phyloP scores from a whole-genome alignment of 192 early-diverging fungal genomes.

The Globomyces pollinis-pini region DNA sequence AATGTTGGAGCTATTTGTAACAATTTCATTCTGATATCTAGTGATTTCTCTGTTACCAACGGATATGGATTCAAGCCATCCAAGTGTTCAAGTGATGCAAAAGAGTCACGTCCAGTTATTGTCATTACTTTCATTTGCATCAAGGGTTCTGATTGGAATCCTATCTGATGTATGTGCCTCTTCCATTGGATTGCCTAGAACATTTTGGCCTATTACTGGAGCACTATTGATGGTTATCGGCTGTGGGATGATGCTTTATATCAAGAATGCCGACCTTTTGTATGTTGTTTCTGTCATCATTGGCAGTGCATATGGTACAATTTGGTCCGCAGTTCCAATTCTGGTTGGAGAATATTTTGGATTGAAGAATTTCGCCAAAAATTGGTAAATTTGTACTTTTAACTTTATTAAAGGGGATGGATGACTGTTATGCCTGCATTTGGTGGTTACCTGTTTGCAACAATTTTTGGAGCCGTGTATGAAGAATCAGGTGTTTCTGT shows the following conservation, averaged over 20 bases:
- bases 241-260: background rate
- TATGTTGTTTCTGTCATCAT: constrained; percentile 9
- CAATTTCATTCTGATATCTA: background rate
- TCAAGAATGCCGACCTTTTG: background rate
- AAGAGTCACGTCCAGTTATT: constrained; percentile 5
- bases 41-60: constrained; percentile 8
- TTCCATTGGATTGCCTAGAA: background rate
- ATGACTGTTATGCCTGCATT: constrained; percentile 5
- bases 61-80: background rate
- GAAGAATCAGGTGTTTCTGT: background rate
- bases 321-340: constrained; percentile 3
- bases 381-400: constrained; percentile 8
- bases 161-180: background rate
- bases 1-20: constrained; percentile 9
- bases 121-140: background rate
- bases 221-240: constrained; percentile 3
- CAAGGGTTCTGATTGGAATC: constrained; percentile 3
- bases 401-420: background rate
- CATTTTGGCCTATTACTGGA: constrained; percentile 4
- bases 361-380: background rate
- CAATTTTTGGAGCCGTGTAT: constrained; percentile 3
- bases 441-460: background rate
- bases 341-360: constrained; percentile 16
- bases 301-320: constrained; percentile 2
- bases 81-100: constrained; percentile 3